Base-by-base conservation (phyloP, 1,284 basidiomycete species). In the Bondarzewia mesenterica region DNA sequence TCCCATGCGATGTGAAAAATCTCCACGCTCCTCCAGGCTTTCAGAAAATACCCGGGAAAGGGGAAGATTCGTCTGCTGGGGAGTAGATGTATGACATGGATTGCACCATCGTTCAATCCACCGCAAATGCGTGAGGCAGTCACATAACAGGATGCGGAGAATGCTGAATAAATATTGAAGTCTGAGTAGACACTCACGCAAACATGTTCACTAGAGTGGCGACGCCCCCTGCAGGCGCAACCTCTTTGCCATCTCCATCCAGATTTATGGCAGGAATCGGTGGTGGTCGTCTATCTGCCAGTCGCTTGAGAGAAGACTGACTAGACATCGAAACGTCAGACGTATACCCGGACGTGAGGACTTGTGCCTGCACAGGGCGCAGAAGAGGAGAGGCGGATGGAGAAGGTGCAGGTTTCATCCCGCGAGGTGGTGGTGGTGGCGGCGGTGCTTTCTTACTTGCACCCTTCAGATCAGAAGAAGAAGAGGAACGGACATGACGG, bases 371-470 rank as follows among this genome's bases (percentile, higher is more conserved):
- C 15, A 66, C 60, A 5, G 71, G 68, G 3, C 70, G 67, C 1
- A 75, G 72, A 10, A 67, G 66, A 49, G 73, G 54, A n/a, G 73
- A 71, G 8, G 62, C 55, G 16, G 61, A 51, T 16, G 70, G 66
- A 5, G 72, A 70, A 21, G 59, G 54, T 15, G 60, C 49, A 2
- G 67, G 65, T 55, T 73, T 75, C 4, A 66, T 62, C 3, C 63
- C 61, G 14, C 74, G 70, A 14, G 68, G 54, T 14, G 75, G 73
- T 0, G 80, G 80, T 2, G 80, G 80, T 0, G 80, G 82, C 0
- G 82, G 82, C 0, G 80, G 80, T 12, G 72, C 70, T 49, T 74
- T 66, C 56, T 74, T 77, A 36, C 15, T 16, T 14, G 22, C 32
- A 12, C 8, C 10, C 7, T 71, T 75, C 41, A 78, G 55, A 56